Percentiles rank a stretch among this genome's conserved stretches.
phyloP scores from a whole-genome alignment of 495 filamentous ascomycete species.

The Platismatia glauca region DNA sequence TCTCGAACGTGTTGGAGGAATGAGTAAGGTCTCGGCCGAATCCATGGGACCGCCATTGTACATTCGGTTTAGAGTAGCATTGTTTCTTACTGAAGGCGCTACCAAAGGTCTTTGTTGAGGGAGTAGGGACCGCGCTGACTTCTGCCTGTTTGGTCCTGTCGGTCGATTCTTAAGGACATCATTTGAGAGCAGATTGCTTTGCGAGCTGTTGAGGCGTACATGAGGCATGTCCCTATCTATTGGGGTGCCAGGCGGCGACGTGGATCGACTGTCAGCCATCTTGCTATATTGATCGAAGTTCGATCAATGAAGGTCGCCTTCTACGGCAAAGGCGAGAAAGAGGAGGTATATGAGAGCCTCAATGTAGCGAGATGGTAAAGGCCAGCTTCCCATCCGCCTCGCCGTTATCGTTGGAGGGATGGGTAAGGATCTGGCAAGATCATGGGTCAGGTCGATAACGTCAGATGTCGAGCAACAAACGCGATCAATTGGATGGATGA shows the following conservation, averaged over 20 bases:
- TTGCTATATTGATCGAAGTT: neutral
- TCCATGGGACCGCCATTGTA: conserved; percentile 38
- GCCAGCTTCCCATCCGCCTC: conserved; percentile 7
- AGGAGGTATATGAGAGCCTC: neutral
- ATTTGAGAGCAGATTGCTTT: conserved; percentile 41
- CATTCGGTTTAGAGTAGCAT: conserved; percentile 22
- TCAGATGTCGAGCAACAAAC: neutral
- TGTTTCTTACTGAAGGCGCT: conserved; percentile 18
- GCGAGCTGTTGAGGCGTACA: conserved; percentile 52
- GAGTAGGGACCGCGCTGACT: conserved; percentile 34
- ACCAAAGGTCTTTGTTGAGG: conserved; percentile 27
- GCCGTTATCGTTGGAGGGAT: neutral
- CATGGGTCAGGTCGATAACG: neutral
- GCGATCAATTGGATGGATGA: neutral
- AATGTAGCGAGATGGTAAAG: neutral
- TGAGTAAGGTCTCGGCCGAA: conserved; percentile 50
- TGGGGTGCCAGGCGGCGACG: conserved; percentile 25
- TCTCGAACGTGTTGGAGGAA: conserved; percentile 41
- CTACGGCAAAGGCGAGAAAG: neutral
- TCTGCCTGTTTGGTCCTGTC: conserved; percentile 28
- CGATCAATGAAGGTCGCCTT: neutral
- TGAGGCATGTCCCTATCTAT: conserved; percentile 37
- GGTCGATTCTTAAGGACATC: conserved; percentile 27
- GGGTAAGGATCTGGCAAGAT: neutral
- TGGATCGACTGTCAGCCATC: conserved; percentile 11